Conservation (phyloP, 2,329 filamentous ascomycete genomes). For the Fonsecaea erecta region DNA sequence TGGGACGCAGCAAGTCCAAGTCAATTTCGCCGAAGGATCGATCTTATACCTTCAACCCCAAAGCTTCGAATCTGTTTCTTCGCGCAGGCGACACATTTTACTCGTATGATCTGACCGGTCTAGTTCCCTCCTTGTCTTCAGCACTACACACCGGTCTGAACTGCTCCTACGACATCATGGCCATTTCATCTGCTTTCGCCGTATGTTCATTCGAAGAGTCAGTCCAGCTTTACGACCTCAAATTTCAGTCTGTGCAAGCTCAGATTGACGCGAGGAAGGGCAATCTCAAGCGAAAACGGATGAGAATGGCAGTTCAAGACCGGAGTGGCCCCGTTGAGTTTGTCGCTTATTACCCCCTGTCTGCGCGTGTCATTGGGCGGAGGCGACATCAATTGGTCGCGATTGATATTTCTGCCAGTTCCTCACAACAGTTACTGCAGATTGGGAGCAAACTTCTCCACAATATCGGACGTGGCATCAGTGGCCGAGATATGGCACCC, state of each 20-base stretch:
- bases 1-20: constrained; percentile 25
- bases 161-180: constrained; percentile 23
- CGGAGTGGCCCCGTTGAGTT: constrained; percentile 43
- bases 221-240: constrained; percentile 53
- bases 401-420: constrained; percentile 46
- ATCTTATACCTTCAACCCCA: constrained; percentile 19
- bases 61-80: constrained; percentile 25
- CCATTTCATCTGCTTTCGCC: constrained; percentile 37
- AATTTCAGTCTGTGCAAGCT: constrained; percentile 53
- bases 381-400: constrained; percentile 50
- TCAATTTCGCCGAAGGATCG: constrained; percentile 32
- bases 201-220: constrained; percentile 48
- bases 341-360: constrained; percentile 51
- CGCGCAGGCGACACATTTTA: constrained; percentile 37
- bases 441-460: constrained; percentile 29
- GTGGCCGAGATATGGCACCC: neutral
- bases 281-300: constrained; percentile 35
- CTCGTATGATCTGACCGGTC: constrained; percentile 48
- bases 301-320: constrained; percentile 24
- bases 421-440: constrained; percentile 36
- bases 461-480: constrained; percentile 31
- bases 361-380: constrained; percentile 49
- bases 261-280: constrained; percentile 44
- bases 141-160: constrained; percentile 16
- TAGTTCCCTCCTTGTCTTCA: constrained; percentile 23